Conservation (phyloP, 2,329 filamentous ascomycete species). For the Botrytis galanthina region DNA sequence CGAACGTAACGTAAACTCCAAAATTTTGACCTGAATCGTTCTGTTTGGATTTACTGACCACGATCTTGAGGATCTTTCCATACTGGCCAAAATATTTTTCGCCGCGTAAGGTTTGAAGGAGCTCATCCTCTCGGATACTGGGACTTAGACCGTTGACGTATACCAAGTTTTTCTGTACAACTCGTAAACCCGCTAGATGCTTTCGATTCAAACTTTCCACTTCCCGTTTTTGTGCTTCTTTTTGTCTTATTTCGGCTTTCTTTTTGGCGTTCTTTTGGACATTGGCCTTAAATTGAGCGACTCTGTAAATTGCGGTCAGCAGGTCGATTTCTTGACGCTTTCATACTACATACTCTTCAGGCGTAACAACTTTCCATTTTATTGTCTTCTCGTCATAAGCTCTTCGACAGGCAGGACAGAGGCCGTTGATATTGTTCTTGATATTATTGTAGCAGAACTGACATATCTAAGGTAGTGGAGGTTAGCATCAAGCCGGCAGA, state of each 20-base stretch:
- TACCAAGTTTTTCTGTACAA: slow-evolving; percentile 97
- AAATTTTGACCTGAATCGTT: slow-evolving; percentile 64
- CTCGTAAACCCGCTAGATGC: slow-evolving; percentile 89
- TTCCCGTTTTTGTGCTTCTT: slow-evolving; percentile 93
- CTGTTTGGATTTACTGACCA: slow-evolving; percentile 83
- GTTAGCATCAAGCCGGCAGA: slow-evolving; percentile 19
- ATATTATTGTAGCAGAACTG: slow-evolving; percentile 99
- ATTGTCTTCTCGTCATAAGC: slow-evolving; percentile 97
- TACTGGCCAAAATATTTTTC: slow-evolving; percentile 97
- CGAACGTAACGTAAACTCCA: slow-evolving; percentile 98
- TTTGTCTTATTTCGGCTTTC: slow-evolving; percentile 80
- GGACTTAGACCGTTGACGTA: slow-evolving; percentile 96
- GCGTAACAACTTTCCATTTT: slow-evolving; percentile 91
- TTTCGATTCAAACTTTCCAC: slow-evolving; percentile 94
- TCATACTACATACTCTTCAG: slow-evolving; percentile 74
- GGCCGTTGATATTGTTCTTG: slow-evolving; percentile 94
- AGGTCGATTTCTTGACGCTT: background rate
- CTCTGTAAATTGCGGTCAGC: slow-evolving; percentile 46
- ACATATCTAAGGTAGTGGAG: slow-evolving; percentile 66
- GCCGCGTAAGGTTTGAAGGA: slow-evolving; percentile 85
- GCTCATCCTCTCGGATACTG: slow-evolving; percentile 85
- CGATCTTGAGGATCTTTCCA: slow-evolving; percentile 97
- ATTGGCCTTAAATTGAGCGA: slow-evolving; percentile 72
- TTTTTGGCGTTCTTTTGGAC: slow-evolving; percentile 92
- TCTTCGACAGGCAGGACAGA: slow-evolving; percentile 94